Evolutionary conservation across 768 basidiomycete species (phyloP), one percentile per base, ranked within the genome.

Genomic region (Amanita rubescens): DNA sequence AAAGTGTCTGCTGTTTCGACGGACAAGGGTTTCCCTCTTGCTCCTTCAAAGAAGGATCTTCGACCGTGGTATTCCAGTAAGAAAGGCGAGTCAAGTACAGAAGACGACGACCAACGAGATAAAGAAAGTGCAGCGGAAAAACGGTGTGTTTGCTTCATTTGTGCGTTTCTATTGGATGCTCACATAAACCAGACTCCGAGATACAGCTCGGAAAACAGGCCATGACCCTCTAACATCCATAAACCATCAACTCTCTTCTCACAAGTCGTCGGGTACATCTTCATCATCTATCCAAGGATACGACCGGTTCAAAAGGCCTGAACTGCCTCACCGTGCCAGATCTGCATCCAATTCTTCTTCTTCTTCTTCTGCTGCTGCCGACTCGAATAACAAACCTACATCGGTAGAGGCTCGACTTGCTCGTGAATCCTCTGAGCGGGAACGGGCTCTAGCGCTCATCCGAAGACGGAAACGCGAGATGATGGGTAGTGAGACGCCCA

Each of bases 211-310:
- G 7, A 88, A 90, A 62, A 76, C 75, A 1, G 69, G 68, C 15
- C 76, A 84, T 45, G 89, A 90, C 63, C 88, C 90, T 5, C 74
- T 90, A 11, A 83, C 85, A 1, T 81, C 82, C 7, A 89, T 91
- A 59, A 85, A 81, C 7, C 74, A 78, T 38, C 80, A 84, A 56
- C 76, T 90, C 5, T 73, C 80, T 9, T 68, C 76, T 0, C 74
- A 73, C 7, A 38, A 10, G n/a, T n/a, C 6, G 22, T 8, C 41
- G 10, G 17, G 65, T 15, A 59, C 69, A 20, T 58, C 63, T 14
- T 30, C 8, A 12, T 1, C n/a, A n/a, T 15, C n/a, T 5, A 59
- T 19, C 45, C 59, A 32, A 27, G 60, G 33, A 51, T 43, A 27
- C 32, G 59, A 55, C 51, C 37, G 42, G n/a, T 44, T 52, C 41